Base-by-base conservation (phyloP, 2,329 filamentous ascomycete species). In the Lachnellula hyalina region DNA sequence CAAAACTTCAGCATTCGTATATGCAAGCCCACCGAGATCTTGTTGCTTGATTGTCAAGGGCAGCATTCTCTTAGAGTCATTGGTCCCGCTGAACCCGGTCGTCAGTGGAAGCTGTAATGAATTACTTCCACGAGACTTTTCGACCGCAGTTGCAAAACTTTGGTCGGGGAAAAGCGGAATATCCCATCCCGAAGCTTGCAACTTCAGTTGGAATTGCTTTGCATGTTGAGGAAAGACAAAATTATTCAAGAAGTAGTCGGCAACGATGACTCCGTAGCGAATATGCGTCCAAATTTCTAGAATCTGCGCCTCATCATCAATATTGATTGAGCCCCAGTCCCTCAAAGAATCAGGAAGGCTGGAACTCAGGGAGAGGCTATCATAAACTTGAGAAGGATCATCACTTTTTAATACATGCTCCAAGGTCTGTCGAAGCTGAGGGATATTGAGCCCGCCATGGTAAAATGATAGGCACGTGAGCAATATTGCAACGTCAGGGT, bases 61-160 rank as follows among this genome's bases (percentile, higher is more conserved):
- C 0, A 89, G 68, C 35, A 86, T 73, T 0, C 69, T 71, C 38
- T 77, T 74, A 19, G 80, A 83, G 63, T 90, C 86, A 45, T 87
- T 89, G 0, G 87, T 90, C 0, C 86, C 86, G 7, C 82, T 86
- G 65, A 91, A 90, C 0, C 86, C 86, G 0, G 85, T 88, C 0
- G 84, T 86, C 1, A 77, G 57, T 2, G 70, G 63, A 14, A 15
- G 46, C 7, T 12, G 41, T 6, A 15, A 11, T 5, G 15, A 17
- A 17, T 17, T 17, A 15, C 36, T 17, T 40, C 5, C 36, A n/a
- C n/a, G 5, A 7, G 36, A 17, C 8, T 17, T 15, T 14, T 17
- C 19, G 11, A 44, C 8, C 4, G 5, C 19, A 21, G n/a, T 21
- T 11, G 41, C 12, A 21, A 15, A 12, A 12, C n/a, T 42, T 25